A percentile compares a stretch with the other conserved stretches of the same genome.
Evolutionary conservation across 352 stramenopile species (phyloP).

Genomic region (Phytophthora chlamydospora): DNA sequence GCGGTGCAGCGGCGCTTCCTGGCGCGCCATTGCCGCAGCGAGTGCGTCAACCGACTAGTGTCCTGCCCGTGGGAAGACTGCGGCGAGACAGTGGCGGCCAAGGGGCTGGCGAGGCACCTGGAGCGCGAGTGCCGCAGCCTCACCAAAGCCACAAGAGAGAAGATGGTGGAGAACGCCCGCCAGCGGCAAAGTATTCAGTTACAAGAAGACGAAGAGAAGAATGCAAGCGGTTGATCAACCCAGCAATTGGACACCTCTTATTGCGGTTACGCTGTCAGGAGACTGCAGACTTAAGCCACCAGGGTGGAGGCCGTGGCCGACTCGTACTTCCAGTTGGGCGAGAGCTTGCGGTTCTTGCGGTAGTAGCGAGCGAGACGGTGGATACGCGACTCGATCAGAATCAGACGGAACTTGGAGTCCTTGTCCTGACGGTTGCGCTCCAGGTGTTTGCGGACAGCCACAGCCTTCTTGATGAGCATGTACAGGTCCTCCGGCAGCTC

Average conservation of each 20-base stretch:
- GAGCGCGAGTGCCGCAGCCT: conserved; percentile 45
- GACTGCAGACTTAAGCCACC: conserved; percentile 94
- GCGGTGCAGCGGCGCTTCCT: conserved; percentile 42
- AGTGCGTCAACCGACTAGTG: conserved; percentile 57
- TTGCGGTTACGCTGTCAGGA: conserved; percentile 32
- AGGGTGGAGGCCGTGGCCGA: conserved; percentile 98
- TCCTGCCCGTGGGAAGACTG: conserved; percentile 58
- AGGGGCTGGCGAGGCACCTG: conserved; percentile 45
- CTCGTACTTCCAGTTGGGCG: conserved; percentile 99
- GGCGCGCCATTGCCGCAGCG: conserved; percentile 45
- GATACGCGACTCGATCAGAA: conserved; percentile 99
- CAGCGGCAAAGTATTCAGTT: conserved; percentile 3
- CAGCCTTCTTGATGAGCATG: conserved; percentile 99
- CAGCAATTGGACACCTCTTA: conserved; percentile 42
- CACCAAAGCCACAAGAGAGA: conserved; percentile 24
- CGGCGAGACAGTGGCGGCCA: conserved; percentile 54
- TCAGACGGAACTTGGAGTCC: conserved; percentile 99
- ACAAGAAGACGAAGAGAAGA: conserved; percentile 1
- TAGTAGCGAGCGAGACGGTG: conserved; percentile 99
- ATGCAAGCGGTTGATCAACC: conserved; percentile 35
- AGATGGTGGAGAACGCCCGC: conserved; percentile 44
- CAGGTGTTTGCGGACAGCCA: conserved; percentile 99
- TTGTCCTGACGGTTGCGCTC: conserved; percentile 99
- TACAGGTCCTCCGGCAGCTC: conserved; percentile 99
- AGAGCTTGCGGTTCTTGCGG: conserved; percentile 98